Conservation (phyloP, 208 protist genomes). For the Crithidia brevicula region DNA sequence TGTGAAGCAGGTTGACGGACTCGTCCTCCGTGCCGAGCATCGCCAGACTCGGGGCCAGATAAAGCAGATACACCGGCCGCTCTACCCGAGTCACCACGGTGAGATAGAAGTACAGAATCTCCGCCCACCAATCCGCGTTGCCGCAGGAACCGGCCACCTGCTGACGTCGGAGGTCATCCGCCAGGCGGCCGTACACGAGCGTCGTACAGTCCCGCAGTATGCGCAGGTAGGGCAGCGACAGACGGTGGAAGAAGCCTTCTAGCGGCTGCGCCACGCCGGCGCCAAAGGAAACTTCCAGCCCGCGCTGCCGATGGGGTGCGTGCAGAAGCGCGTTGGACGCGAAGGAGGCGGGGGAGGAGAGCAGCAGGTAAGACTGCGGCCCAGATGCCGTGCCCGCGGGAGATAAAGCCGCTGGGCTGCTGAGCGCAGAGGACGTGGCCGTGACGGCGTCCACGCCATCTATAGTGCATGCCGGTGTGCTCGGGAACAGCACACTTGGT, state of each 20-base stretch:
- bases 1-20: conserved; percentile 69
- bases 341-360: neutral
- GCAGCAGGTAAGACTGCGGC: neutral
- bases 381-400: conserved; percentile 2
- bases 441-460: conserved; percentile 3
- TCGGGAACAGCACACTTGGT: neutral
- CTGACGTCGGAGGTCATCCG: conserved; percentile 62
- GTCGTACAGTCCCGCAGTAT: conserved; percentile 61
- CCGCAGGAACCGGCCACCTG: conserved; percentile 66
- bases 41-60: conserved; percentile 71
- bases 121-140: conserved; percentile 78
- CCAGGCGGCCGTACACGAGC: conserved; percentile 60
- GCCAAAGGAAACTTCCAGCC: no score
- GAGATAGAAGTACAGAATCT: conserved; percentile 66
- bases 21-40: conserved; percentile 66
- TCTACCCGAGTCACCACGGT: conserved; percentile 47
- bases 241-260: conserved; percentile 18
- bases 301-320: no score
- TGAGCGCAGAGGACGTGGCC: conserved; percentile 12
- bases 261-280: conserved; percentile 1
- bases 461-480: neutral
- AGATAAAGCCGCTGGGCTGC: conserved; percentile 20
- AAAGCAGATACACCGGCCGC: conserved; percentile 61
- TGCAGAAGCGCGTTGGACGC: neutral
- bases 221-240: conserved; percentile 46